Evolutionary conservation across 2,329 filamentous ascomycete species (phyloP).

Genomic region (Trichoderma arundinaceum): DNA sequence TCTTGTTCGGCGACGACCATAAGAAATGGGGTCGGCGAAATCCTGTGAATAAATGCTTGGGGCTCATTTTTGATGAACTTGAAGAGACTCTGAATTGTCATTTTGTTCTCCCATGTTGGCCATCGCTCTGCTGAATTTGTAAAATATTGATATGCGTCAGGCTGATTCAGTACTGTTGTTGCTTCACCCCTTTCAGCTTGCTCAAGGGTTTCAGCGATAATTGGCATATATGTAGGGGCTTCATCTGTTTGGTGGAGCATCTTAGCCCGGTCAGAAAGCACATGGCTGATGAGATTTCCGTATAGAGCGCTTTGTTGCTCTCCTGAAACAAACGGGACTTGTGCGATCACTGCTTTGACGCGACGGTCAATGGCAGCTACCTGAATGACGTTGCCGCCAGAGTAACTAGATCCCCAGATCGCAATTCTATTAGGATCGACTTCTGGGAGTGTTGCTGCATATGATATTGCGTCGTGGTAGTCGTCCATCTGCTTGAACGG

Average conservation of each 20-base stretch:
- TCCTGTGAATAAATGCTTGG: background rate
- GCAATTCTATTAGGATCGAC: no score
- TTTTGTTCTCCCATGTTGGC: conserved; percentile 1
- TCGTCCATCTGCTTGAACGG: no score
- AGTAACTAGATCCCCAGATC: conserved; percentile 21
- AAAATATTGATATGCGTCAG: background rate
- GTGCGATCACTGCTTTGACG: conserved; percentile 1
- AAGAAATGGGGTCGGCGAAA: background rate
- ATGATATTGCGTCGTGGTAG: no score
- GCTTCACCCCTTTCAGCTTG: background rate
- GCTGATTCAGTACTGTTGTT: background rate
- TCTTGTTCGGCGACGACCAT: background rate
- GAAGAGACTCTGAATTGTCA: background rate
- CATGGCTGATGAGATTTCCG: no score
- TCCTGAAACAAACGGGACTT: no score
- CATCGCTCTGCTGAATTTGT: no score
- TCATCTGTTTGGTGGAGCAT: no score
- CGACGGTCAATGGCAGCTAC: conserved; percentile 6
- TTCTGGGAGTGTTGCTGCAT: no score
- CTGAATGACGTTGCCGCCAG: background rate
- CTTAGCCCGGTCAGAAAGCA: no score
- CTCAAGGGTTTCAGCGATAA: background rate
- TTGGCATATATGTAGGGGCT: no score
- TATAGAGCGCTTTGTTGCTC: no score
- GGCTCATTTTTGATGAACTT: conserved; percentile 3